Percentiles rank a stretch among this genome's conserved stretches.
phyloP scores from a whole-genome alignment of 2,329 filamentous ascomycete genomes.

The Sphaerostilbella broomeana region DNA sequence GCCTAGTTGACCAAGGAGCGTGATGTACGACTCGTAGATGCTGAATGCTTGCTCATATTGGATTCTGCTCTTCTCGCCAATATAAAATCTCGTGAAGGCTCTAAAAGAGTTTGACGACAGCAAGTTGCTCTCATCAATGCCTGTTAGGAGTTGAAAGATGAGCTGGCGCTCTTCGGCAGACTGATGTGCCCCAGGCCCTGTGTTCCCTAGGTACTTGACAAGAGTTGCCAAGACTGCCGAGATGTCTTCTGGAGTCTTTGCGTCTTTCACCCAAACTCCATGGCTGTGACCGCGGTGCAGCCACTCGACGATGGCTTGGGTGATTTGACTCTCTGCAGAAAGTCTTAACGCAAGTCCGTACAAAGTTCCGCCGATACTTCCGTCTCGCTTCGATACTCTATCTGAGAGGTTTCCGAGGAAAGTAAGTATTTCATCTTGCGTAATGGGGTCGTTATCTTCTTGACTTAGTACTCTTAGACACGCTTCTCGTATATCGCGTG shows the following conservation, averaged over 20 bases:
- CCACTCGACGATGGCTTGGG: constrained; percentile 21
- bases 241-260: constrained; percentile 18
- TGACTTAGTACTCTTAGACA: constrained; percentile 18
- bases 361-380: constrained; percentile 22
- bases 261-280: constrained; percentile 12
- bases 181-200: neutral
- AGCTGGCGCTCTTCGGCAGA: constrained; percentile 16
- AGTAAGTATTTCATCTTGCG: constrained; percentile 22
- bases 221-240: constrained; percentile 18
- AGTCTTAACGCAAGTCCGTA: constrained; percentile 25
- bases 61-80: constrained; percentile 5
- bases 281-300: constrained; percentile 18
- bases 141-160: constrained; percentile 26
- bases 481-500: constrained; percentile 18
- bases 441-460: constrained; percentile 2
- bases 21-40: constrained; percentile 23
- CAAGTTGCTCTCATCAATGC: constrained; percentile 19
- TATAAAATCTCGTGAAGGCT: constrained; percentile 16
- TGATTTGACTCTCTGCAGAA: constrained; percentile 23
- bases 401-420: constrained; percentile 37
- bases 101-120: constrained; percentile 21
- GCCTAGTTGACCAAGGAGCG: constrained; percentile 25
- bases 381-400: constrained; percentile 22
- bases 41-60: constrained; percentile 7
- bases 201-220: neutral